Conservation (phyloP, 768 basidiomycete species). For the Pleurotus citrinopileatus region DNA sequence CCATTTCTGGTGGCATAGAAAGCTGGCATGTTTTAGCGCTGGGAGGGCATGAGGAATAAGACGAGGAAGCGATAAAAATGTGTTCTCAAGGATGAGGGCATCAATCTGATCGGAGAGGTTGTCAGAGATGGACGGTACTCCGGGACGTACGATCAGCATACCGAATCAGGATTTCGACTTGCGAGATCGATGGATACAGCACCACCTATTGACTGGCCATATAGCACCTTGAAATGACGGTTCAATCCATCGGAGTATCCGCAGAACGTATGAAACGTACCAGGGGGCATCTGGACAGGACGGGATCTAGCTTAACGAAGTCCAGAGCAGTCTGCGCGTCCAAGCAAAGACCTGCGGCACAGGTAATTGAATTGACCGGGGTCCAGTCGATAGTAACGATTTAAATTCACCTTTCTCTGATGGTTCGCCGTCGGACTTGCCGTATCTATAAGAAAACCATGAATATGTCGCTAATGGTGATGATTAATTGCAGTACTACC, state of each 20-base stretch:
- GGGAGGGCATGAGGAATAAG: slow-evolving; percentile 84
- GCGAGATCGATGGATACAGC: slow-evolving; percentile 91
- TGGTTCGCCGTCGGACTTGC: slow-evolving; percentile 81
- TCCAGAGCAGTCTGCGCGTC: slow-evolving; percentile 87
- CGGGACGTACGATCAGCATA: slow-evolving; percentile 23
- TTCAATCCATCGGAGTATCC: not conserved
- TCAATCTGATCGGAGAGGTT: slow-evolving; percentile 45
- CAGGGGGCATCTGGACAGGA: slow-evolving; percentile 63
- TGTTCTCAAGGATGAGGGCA: slow-evolving; percentile 90
- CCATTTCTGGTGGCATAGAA: slow-evolving; percentile 88
- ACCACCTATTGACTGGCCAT: slow-evolving; percentile 89
- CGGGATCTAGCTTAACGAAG: slow-evolving; percentile 62
- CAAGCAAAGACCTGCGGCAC: slow-evolving; percentile 66
- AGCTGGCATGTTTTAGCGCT: slow-evolving; percentile 65
- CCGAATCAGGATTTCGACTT: slow-evolving; percentile 69
- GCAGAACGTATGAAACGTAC: slow-evolving; percentile 34
- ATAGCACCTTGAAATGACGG: slow-evolving; percentile 50
- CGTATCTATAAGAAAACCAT: slow-evolving; percentile 58
- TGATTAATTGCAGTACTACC: slow-evolving; percentile 45
- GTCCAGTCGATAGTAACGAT: not conserved
- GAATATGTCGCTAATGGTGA: not conserved
- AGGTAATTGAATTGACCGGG: not conserved
- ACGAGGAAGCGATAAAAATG: slow-evolving; percentile 80
- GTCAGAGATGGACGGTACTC: not conserved
- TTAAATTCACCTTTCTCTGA: slow-evolving; percentile 68